Percentiles rank a stretch among this genome's conserved stretches.
Evolutionary conservation across 2,329 filamentous ascomycete species (phyloP).

Genomic region (Fusarium redolens): DNA sequence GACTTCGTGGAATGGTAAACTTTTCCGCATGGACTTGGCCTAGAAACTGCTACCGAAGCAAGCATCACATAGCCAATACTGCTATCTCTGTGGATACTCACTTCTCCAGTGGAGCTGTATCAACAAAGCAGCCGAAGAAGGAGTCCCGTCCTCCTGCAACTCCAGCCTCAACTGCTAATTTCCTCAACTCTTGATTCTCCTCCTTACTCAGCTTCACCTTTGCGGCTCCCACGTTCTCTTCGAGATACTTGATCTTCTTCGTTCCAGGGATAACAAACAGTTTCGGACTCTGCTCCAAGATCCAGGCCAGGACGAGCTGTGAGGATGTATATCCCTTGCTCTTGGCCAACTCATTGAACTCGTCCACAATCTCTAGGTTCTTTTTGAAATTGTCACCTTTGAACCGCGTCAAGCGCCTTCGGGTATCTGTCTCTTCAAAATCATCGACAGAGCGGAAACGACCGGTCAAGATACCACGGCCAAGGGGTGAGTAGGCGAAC

Average conservation of each 20-base stretch:
- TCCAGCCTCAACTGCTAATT: constrained; percentile 43
- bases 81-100: background rate
- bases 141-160: constrained; percentile 44
- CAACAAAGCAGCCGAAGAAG: constrained; percentile 26
- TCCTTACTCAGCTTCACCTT: constrained; percentile 48
- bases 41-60: constrained; percentile 4
- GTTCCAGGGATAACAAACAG: constrained; percentile 69
- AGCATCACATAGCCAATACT: background rate
- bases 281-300: constrained; percentile 69
- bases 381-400: constrained; percentile 50
- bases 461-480: constrained; percentile 68
- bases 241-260: constrained; percentile 58
- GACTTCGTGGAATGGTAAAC: constrained; percentile 27
- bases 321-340: constrained; percentile 66
- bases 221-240: constrained; percentile 56
- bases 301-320: constrained; percentile 72
- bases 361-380: constrained; percentile 65
- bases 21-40: constrained; percentile 30
- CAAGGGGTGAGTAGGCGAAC: constrained; percentile 70
- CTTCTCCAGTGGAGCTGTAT: constrained; percentile 31
- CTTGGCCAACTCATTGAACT: constrained; percentile 44
- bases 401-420: constrained; percentile 35
- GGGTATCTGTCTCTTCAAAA: constrained; percentile 50
- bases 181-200: constrained; percentile 51
- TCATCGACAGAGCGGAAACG: constrained; percentile 58